These are phyloP conservation scores for Citeromyces hawaiiensis DNA, from an alignment of 1,139 yeast genomes.

Conservation along the genomic window DNA sequence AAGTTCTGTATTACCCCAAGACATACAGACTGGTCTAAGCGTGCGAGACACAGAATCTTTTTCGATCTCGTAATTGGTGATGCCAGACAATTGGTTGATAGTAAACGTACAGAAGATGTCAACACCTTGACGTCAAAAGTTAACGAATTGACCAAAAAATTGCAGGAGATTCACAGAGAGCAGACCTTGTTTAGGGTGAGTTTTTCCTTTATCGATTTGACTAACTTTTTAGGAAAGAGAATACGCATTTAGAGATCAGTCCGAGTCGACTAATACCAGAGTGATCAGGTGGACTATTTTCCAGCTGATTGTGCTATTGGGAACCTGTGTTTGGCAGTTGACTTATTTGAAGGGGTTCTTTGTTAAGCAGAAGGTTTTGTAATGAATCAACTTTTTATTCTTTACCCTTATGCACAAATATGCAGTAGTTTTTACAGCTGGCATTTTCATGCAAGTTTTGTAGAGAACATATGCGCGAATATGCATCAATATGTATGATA, in stretches of 20 bases:
- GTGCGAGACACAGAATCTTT: slow-evolving; percentile 24
- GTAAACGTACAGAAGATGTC: slow-evolving; percentile 29
- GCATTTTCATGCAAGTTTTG: no score
- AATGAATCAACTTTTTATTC: no score
- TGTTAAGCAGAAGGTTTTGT: slow-evolving; percentile 22
- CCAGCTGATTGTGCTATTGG: slow-evolving; percentile 29
- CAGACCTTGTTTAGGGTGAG: slow-evolving; percentile 31
- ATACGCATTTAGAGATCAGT: slow-evolving; percentile 35
- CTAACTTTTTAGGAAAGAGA: slow-evolving; percentile 26
- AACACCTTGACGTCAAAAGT: slow-evolving; percentile 26
- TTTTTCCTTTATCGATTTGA: slow-evolving; percentile 2
- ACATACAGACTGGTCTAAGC: slow-evolving; percentile 26
- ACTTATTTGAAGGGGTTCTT: slow-evolving; percentile 22
- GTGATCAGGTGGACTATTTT: slow-evolving; percentile 44
- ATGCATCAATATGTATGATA: no score
- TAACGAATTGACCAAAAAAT: slow-evolving; percentile 28
- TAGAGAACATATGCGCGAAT: no score
- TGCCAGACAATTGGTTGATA: slow-evolving; percentile 27
- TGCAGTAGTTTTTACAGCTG: no score
- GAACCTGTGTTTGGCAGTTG: slow-evolving; percentile 26
- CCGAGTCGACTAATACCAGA: slow-evolving; percentile 36
- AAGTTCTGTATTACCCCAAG: slow-evolving; percentile 44
- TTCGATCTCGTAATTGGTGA: slow-evolving; percentile 38
- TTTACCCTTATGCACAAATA: no score
- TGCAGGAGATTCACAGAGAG: slow-evolving; percentile 35